Conservation (phyloP, 1,284 basidiomycete species). For the Xerocomus amazonicus region DNA sequence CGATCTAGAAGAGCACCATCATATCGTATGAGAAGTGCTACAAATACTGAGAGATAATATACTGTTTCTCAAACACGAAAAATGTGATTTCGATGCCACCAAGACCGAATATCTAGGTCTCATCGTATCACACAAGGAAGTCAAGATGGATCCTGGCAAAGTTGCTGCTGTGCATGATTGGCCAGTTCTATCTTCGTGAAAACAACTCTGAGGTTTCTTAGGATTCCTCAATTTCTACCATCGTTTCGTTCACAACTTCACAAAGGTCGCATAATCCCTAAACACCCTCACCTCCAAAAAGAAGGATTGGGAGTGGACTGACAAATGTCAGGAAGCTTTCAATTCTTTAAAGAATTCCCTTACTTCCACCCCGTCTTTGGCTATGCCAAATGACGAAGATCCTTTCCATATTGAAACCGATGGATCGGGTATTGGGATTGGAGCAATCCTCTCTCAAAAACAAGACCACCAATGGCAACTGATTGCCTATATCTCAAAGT, state of each 20-base stretch:
- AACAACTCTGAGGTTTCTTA: constrained; percentile 38
- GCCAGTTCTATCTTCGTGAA: constrained; percentile 2
- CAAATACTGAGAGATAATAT: neutral
- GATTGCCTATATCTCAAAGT: neutral
- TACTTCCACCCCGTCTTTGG: no score
- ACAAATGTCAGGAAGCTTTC: neutral
- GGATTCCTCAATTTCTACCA: constrained; percentile 27
- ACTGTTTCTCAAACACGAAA: neutral
- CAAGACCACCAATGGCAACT: neutral
- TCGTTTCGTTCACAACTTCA: constrained; percentile 40
- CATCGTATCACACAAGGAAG: neutral
- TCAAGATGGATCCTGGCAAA: neutral
- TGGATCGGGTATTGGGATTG: no score
- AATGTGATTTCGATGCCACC: neutral
- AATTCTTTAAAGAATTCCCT: no score
- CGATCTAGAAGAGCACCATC: no score
- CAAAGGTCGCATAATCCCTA: constrained; percentile 33
- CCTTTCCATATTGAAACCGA: no score
- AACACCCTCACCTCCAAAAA: constrained; percentile 18
- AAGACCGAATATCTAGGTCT: constrained; percentile 4
- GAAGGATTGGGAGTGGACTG: neutral
- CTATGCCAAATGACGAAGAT: no score
- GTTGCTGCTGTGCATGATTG: no score
- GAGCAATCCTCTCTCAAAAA: no score
- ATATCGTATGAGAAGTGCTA: neutral